A percentile compares a stretch with the other conserved stretches of the same genome.
Evolutionary conservation across 176 grass and related monocot species (phyloP).

Genomic region (Carex scoparia): DNA sequence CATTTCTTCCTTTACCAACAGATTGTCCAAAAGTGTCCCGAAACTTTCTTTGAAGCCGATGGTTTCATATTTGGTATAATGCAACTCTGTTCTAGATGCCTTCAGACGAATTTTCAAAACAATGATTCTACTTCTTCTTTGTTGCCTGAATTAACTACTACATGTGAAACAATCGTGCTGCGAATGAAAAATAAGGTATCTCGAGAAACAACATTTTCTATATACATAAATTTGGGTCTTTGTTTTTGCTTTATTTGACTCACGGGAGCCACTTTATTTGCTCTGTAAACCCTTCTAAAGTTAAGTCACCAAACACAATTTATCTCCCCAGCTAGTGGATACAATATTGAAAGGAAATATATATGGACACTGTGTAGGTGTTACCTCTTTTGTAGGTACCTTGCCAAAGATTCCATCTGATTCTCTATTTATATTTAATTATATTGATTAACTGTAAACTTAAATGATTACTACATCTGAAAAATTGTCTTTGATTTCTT

Average conservation of each 20-base stretch:
- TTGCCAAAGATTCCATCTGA: constrained; percentile 10
- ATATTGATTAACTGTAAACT: background rate
- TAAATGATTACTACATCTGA: background rate
- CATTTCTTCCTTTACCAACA: constrained; percentile 18
- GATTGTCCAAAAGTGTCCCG: constrained; percentile 74
- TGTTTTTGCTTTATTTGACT: background rate
- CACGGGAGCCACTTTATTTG: background rate
- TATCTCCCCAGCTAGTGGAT: background rate
- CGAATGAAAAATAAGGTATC: constrained; percentile 70
- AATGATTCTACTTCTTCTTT: constrained; percentile 39
- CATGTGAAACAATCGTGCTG: constrained; percentile 46
- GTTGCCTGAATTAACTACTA: constrained; percentile 63
- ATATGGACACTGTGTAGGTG: background rate
- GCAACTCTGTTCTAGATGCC: constrained; percentile 58
- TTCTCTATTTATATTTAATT: constrained; percentile 27
- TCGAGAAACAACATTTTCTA: constrained; percentile 9
- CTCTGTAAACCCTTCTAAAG: background rate
- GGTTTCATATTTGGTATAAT: constrained; percentile 52
- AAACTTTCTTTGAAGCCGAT: constrained; percentile 67
- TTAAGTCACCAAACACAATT: background rate
- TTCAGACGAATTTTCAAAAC: constrained; percentile 53
- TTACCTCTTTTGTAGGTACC: constrained; percentile 4
- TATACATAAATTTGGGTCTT: background rate
- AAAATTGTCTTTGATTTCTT: background rate
- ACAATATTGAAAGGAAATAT: background rate